Evolutionary conservation across 2,329 filamentous ascomycete species (phyloP), one percentile per base, ranked within the genome.

Genomic region (Zarea fungicola): DNA sequence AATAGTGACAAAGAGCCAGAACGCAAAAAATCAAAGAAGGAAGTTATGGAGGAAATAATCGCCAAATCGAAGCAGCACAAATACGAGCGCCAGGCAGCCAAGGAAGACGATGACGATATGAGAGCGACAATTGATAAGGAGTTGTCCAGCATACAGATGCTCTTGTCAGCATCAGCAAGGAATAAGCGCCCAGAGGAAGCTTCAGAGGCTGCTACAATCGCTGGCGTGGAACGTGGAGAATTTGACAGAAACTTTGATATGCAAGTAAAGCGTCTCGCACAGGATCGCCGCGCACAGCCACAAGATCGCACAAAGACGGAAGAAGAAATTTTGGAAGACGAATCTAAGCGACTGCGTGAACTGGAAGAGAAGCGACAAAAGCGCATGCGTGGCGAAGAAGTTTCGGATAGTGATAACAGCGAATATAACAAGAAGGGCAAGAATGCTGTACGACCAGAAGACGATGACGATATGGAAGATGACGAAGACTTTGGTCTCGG

Each of bases 21-120:
- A 59, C 80, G 85, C 51, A 96, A 96, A 67, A 99, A 96, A 73
- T 85, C 85, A 3, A 97, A 96, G 70, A 87, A 93, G 47, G 93
- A 99, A 67, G 88, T 99, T 42, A 96, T 97, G 89, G 87, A 96
- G 61, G 95, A 99, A 67, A 78, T 99, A 53, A 96, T 99, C 56
- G 89, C 91, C 52, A 99, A 99, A 69, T 97, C 92, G 1, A 99
- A 99, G 64, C 76, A 88, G 54, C 80, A 96, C 77, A 97, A 96
- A 69, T 91, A 92, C 62, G 91, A 97, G 69, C 83, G 93, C 34
- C 93, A 99, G 67, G 84, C 89, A 52, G 82, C 83, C 23, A 96
- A 96, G 62, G 93, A 97, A 53, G 89, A 93, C 42, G 93, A 99
- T 58, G 89, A 95, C 43, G 92, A 96, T 56, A 67, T 96, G 47